phyloP scores from a whole-genome alignment of 2,329 filamentous ascomycete genomes.

The Paraphaeosphaeria sporulosa region DNA sequence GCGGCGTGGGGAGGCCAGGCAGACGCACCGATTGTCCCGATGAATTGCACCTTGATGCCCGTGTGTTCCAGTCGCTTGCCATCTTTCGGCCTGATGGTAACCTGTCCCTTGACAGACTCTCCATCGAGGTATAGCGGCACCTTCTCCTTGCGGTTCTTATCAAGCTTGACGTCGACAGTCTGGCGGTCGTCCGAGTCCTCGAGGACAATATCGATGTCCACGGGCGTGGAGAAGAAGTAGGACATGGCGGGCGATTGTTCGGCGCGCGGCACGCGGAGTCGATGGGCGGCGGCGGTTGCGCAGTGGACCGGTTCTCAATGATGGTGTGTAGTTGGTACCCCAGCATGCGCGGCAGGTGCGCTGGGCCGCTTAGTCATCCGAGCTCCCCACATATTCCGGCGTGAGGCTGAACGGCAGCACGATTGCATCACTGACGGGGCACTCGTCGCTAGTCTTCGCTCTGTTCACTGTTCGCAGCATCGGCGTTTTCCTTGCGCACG shows the following conservation, averaged over 20 bases:
- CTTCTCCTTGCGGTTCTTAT: slow-evolving; percentile 97
- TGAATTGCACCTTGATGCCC: slow-evolving; percentile 99
- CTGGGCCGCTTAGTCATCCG: slow-evolving; percentile 18
- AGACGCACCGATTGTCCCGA: slow-evolving; percentile 88
- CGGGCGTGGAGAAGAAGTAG: slow-evolving; percentile 91
- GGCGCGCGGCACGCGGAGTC: slow-evolving; percentile 19
- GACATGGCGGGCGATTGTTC: slow-evolving; percentile 70
- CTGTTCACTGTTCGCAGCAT: not conserved
- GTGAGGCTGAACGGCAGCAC: not conserved
- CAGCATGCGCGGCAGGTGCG: not conserved
- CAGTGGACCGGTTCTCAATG: not conserved
- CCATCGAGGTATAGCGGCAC: slow-evolving; percentile 97
- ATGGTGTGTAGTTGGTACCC: slow-evolving; percentile 1
- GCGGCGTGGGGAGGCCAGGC: slow-evolving; percentile 1
- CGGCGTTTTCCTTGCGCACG: not conserved
- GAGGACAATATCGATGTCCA: slow-evolving; percentile 98
- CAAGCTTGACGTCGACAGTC: slow-evolving; percentile 97
- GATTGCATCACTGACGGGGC: slow-evolving; percentile 21
- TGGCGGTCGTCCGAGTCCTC: slow-evolving; percentile 93
- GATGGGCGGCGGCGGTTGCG: slow-evolving; percentile 24
- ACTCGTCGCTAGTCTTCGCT: slow-evolving; percentile 14
- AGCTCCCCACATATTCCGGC: not conserved
- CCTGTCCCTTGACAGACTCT: slow-evolving; percentile 95
- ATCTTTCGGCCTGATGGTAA: slow-evolving; percentile 96
- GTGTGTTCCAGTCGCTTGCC: slow-evolving; percentile 98